A percentile compares a stretch with the other conserved stretches of the same genome.
These are phyloP conservation scores for Tricholoma sp. DNA, from an alignment of 768 basidiomycete genomes.

Conservation along the genomic window DNA sequence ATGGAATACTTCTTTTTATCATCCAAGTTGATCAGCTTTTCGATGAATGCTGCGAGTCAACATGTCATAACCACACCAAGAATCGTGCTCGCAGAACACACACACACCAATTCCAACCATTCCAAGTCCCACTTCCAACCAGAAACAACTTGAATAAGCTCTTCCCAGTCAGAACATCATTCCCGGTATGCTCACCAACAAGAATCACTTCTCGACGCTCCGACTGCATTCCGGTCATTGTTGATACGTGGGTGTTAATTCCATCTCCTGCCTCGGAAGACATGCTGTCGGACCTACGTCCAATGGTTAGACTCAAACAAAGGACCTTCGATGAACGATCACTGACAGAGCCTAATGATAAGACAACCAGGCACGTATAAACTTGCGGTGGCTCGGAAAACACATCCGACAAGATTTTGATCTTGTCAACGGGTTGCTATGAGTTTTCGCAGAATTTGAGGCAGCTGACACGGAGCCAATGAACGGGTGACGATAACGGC, in stretches of 20 bases:
- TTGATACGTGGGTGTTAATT: too few relatives aligned
- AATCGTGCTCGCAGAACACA: background rate
- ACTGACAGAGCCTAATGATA: too few relatives aligned
- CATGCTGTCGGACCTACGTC: too few relatives aligned
- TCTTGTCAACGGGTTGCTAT: too few relatives aligned
- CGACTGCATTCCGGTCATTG: background rate
- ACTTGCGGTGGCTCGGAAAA: too few relatives aligned
- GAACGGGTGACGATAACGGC: too few relatives aligned
- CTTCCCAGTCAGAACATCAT: background rate
- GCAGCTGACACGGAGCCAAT: too few relatives aligned
- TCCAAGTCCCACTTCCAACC: constrained; percentile 43
- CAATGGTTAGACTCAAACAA: too few relatives aligned
- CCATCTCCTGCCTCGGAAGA: background rate
- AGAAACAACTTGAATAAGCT: background rate
- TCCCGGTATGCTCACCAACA: constrained; percentile 16
- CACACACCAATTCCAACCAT: constrained; percentile 56
- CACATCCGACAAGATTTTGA: too few relatives aligned
- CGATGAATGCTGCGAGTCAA: constrained; percentile 51
- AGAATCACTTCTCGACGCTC: constrained; percentile 20
- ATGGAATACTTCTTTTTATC: constrained; percentile 40
- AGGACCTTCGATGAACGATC: too few relatives aligned
- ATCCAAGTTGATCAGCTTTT: constrained; percentile 60
- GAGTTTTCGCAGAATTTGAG: too few relatives aligned
- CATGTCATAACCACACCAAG: background rate
- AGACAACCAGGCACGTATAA: too few relatives aligned